Evolutionary conservation across 106 monocot genomes (phyloP).

Genomic region (Dactylorhiza incarnata): DNA sequence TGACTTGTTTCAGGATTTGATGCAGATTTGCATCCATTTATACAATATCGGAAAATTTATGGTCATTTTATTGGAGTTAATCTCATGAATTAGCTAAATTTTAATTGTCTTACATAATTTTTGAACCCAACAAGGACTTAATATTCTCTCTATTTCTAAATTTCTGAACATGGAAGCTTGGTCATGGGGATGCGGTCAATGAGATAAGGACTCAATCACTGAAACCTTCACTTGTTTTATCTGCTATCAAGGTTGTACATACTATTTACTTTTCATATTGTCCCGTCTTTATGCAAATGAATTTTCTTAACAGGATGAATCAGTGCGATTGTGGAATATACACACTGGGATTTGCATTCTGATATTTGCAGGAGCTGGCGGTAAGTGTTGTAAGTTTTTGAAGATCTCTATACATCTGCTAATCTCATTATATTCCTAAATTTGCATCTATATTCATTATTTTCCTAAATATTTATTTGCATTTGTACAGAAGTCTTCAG

Average conservation of each 20-base stretch:
- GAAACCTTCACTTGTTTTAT: slow-evolving; percentile 89
- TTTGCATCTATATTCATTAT: neutral
- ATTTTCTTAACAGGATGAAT: slow-evolving; percentile 65
- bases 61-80: neutral
- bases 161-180: slow-evolving; percentile 6
- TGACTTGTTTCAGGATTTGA: neutral
- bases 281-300: neutral
- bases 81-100: neutral
- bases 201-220: slow-evolving; percentile 87
- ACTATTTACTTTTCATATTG: neutral
- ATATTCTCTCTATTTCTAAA: neutral
- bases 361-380: slow-evolving; percentile 96
- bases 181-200: slow-evolving; percentile 94
- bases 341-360: slow-evolving; percentile 98
- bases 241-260: slow-evolving; percentile 81
- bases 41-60: neutral
- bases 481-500: too few species aligned
- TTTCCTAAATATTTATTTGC: too few species aligned
- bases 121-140: neutral
- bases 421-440: slow-evolving; percentile 1
- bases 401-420: neutral
- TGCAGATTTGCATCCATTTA: neutral
- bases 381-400: slow-evolving; percentile 77
- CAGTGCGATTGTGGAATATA: slow-evolving; percentile 92
- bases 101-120: neutral